Evolutionary conservation across 768 basidiomycete genomes (phyloP), one percentile per base, ranked within the genome.

Genomic region (Lepiota subincarnata): DNA sequence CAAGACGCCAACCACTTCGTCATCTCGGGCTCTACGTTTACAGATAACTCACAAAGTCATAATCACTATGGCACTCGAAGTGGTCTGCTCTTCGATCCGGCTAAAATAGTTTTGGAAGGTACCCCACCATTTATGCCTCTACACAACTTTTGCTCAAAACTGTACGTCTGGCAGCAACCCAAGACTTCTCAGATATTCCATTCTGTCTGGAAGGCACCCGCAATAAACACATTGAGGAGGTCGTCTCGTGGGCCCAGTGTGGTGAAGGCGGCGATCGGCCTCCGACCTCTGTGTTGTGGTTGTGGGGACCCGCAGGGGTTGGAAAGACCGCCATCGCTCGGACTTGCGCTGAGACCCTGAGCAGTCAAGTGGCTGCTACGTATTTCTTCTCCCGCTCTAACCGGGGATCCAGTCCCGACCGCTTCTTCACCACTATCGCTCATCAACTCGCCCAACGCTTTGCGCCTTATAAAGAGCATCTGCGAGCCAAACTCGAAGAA

Each of bases 311-410:
- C 43, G 65, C 60, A 6, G 66, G 66, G 1, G 53, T 58, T 18
- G 65, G 65, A 5, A 68, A 68, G 38, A 62, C 64, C 2, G 60
- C 63, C 3, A 60, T 66, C 7, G 57, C 60, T 18, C 64, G 60
- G 34, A 62, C 65, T 4, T 57, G 62, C 18, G 62, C 65, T 6
- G 61, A 64, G 11, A 13, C 6, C 1, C 57, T 62, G 24, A 16
- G 16, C 28, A 55, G 48, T 19, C 44, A 8, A 7, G 60, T 71
- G 2, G 65, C 64, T 31, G 69, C 66, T 0, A 67, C 65, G 42
- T 73, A 68, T 56, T 72, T 72, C 56, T 71, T 72, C 58, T 70
- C 64, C 0, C 55, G 66, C 19, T 57, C 60, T 13, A 63, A 64
- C 38, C 36, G 57, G 4, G 61, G 58, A 26, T 56, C 68, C 7